A percentile compares a stretch with the other conserved stretches of the same genome.
Conservation (phyloP, 257 asterid species). For the Solanum megistacrolobum region DNA sequence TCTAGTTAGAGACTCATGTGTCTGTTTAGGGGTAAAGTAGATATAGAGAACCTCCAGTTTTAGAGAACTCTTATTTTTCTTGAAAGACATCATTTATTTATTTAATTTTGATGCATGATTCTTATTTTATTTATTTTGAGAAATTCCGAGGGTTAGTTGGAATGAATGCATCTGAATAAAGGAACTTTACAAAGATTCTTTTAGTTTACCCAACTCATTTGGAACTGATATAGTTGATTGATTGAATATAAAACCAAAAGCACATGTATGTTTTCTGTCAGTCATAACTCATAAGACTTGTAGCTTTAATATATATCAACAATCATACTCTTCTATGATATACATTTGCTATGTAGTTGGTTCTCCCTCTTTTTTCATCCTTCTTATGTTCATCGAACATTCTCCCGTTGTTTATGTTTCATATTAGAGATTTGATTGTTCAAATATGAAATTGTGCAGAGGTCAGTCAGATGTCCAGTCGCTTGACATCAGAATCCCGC, state of each 20-base stretch:
- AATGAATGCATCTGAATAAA: not conserved
- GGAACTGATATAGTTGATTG: not conserved
- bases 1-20: not conserved
- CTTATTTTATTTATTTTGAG: not conserved
- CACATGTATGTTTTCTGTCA: not conserved
- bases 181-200: not conserved
- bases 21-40: not conserved
- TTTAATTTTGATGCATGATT: not conserved
- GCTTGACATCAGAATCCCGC: conserved; percentile 91
- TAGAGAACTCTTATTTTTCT: not conserved
- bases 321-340: not conserved
- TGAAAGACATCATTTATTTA: not conserved
- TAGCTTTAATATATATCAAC: not conserved
- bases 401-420: not conserved
- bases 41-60: not conserved
- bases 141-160: not conserved
- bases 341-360: not conserved
- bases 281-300: not conserved
- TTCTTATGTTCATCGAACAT: not conserved
- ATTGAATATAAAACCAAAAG: not conserved
- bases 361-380: not conserved
- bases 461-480: conserved; percentile 88
- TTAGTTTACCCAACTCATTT: not conserved
- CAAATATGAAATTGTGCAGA: conserved; percentile 33
- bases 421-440: conserved; percentile 4